Evolutionary conservation across 192 early-diverging fungal species (phyloP), one percentile per base, ranked within the genome.

Genomic region (Borealophlyctis nickersoniae): DNA sequence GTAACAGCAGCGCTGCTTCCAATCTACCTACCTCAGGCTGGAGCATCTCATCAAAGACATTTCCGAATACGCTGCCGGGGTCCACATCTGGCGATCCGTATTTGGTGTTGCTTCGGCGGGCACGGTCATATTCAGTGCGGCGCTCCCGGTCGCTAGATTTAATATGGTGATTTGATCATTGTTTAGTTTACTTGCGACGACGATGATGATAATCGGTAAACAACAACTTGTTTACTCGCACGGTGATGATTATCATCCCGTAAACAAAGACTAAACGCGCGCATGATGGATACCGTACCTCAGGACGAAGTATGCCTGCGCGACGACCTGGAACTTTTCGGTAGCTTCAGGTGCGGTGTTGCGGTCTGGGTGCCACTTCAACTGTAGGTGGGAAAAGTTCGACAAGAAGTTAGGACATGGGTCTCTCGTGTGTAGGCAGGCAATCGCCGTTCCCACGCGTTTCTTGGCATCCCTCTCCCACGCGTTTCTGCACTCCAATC

Each of bases 1-100:
- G 9, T 14, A 19, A 19, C 27, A 26, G 11, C 56, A 5, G 4
- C 4, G 56, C 35, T 14, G 4, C 56, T 11, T 45, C 49, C 27
- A 60, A 35, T 39, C 61, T 68, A 23, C 58, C 58, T 1, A 91
- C 82, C 60, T 91, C 83, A 0, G 90, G 84, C 22, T 83, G 76
- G 58, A 94, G 68, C n/a, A 94, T 70, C 52, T 92, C 91, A 57
- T 91, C 89, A 75, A 94, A 91, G 36, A 91, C 88, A 24, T 81
- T 75, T 23, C 87, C 87, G 74, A 94, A 94, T 45, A 92, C 72
- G 27, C 64, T 30, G 5, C 84, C 71, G 1, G 92, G 76, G 62
- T 91, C 77, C 0, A 86, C 72, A 32, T 73, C 67, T 4, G 23
- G 3, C 16, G 50, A 35, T 22, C 19, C 58, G 50, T 67, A 69